These are phyloP conservation scores for Monilinia vaccinii-corymbosi DNA, from an alignment of 2,329 filamentous ascomycete species.

Conservation along the genomic window DNA sequence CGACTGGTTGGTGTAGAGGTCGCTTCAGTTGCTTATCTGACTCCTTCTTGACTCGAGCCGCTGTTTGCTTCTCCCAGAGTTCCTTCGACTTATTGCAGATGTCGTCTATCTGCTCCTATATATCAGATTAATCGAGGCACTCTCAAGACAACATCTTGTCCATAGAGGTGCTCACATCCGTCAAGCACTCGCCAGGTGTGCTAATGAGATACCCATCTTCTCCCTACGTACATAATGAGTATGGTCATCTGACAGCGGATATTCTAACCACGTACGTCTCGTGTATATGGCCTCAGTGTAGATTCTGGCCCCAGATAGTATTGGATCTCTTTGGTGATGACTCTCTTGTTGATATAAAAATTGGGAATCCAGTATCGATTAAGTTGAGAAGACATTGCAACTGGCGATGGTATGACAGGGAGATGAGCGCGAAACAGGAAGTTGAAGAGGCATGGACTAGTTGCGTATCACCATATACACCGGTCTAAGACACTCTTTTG, in stretches of 20 bases:
- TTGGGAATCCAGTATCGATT: conserved; percentile 55
- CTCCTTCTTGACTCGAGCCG: conserved; percentile 36
- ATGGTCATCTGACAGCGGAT: conserved; percentile 19
- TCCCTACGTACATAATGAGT: conserved; percentile 34
- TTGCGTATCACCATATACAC: background rate
- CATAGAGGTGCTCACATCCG: conserved; percentile 40
- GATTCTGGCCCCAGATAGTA: conserved; percentile 49
- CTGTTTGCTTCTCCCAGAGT: conserved; percentile 48
- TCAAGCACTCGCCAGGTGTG: conserved; percentile 47
- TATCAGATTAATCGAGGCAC: conserved; percentile 10
- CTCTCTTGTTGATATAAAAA: conserved; percentile 49
- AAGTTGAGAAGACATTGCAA: conserved; percentile 33
- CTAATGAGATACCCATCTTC: conserved; percentile 53
- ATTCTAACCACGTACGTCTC: conserved; percentile 37
- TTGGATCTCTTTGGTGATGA: conserved; percentile 50
- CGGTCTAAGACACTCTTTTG: background rate
- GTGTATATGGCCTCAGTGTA: conserved; percentile 47
- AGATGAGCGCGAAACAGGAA: background rate
- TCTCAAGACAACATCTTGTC: background rate
- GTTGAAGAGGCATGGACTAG: conserved; percentile 13
- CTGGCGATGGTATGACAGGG: conserved; percentile 13
- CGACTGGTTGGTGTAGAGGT: conserved; percentile 46
- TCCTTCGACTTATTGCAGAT: conserved; percentile 51
- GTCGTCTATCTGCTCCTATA: conserved; percentile 53
- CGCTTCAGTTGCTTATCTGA: conserved; percentile 44